Conservation (phyloP, 495 filamentous ascomycete species). For the Friedmanniomyces endolithicus region DNA sequence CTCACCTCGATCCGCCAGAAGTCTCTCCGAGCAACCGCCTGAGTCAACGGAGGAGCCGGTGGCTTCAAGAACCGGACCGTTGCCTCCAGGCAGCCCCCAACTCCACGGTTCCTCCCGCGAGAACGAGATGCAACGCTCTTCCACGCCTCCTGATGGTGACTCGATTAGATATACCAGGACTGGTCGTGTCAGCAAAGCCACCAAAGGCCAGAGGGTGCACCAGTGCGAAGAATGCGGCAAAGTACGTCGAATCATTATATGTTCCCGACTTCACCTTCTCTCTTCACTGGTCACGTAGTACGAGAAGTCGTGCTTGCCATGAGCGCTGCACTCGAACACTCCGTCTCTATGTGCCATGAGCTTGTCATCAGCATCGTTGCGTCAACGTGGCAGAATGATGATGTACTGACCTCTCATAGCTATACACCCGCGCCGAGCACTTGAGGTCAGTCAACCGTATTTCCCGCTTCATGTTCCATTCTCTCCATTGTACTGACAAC, state of each 20-base stretch:
- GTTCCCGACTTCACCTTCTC: neutral
- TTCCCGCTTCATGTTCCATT: neutral
- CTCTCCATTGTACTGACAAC: neutral
- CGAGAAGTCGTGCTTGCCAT: no score
- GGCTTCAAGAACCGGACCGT: neutral
- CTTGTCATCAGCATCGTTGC: no score
- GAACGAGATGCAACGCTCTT: constrained; percentile 10
- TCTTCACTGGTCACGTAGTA: no score
- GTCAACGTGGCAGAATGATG: neutral
- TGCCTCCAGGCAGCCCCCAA: constrained; percentile 2
- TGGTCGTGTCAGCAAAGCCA: constrained; percentile 32
- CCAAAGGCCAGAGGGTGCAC: constrained; percentile 31
- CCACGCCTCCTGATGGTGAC: constrained; percentile 7
- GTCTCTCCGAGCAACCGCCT: neutral
- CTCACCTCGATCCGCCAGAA: neutral
- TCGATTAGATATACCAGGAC: constrained; percentile 28
- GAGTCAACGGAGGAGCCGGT: neutral
- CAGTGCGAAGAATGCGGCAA: constrained; percentile 30
- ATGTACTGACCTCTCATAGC: constrained; percentile 15
- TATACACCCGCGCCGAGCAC: constrained; percentile 69
- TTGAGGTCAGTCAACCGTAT: constrained; percentile 42
- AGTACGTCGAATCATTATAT: constrained; percentile 24
- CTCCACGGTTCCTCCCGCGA: constrained; percentile 12
- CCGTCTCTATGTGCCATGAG: no score
- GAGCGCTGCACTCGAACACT: no score